Evolutionary conservation across 495 filamentous ascomycete species (phyloP).

Genomic region (Aspergillus avenaceus): DNA sequence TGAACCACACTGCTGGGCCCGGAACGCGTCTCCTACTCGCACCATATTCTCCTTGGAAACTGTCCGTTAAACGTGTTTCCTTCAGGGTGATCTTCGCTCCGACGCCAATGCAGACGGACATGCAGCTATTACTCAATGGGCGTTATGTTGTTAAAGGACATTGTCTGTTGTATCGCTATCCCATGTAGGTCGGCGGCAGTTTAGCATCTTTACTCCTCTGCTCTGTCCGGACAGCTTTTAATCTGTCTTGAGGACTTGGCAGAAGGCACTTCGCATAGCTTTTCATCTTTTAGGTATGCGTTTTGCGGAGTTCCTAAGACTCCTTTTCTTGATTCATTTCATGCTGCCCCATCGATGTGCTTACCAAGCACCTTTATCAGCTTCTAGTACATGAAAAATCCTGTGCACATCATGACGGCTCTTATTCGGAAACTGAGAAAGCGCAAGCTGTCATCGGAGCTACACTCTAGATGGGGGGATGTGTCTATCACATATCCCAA

Average conservation of each 20-base stretch:
- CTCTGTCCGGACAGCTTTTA: background rate
- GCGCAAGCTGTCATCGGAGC: constrained; percentile 36
- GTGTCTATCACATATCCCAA: constrained; percentile 38
- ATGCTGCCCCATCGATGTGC: constrained; percentile 5
- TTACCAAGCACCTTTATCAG: constrained; percentile 10
- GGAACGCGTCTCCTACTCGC: constrained; percentile 18
- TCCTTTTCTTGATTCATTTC: background rate
- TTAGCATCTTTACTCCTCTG: background rate
- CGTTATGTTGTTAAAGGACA: constrained; percentile 7
- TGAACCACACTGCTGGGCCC: constrained; percentile 33
- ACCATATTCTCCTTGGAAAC: background rate
- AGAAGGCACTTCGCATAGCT: background rate
- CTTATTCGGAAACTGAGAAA: constrained; percentile 37
- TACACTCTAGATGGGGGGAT: constrained; percentile 43
- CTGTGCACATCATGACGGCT: constrained; percentile 28
- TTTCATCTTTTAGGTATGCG: background rate
- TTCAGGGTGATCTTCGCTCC: constrained; percentile 5
- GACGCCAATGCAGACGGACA: constrained; percentile 9
- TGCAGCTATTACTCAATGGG: constrained; percentile 9
- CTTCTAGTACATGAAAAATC: constrained; percentile 23
- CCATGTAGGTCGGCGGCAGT: constrained; percentile 13
- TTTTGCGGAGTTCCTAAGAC: background rate
- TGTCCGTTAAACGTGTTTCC: background rate
- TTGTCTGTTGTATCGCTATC: constrained; percentile 27
- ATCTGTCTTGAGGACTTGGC: background rate